A percentile compares a stretch with the other conserved stretches of the same genome.
phyloP scores from a whole-genome alignment of 1,139 yeast genomes.

The Magnusiomyces magnusii region DNA sequence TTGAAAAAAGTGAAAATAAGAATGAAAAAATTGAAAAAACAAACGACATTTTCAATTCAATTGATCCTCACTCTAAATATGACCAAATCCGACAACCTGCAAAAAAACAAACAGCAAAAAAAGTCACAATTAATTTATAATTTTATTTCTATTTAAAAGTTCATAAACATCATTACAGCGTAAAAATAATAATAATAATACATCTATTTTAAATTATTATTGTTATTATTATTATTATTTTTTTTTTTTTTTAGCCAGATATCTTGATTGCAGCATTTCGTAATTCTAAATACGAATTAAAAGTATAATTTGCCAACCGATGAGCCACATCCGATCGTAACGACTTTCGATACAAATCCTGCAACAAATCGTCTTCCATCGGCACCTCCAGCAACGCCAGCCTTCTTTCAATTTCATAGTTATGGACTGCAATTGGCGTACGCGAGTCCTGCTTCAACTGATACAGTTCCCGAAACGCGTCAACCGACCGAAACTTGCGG shows the following conservation, averaged over 20 bases:
- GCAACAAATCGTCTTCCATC: conserved; percentile 12
- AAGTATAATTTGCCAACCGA: conserved; percentile 1
- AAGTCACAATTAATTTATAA: neutral
- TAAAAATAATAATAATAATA: neutral
- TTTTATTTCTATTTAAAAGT: neutral
- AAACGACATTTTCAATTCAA: neutral
- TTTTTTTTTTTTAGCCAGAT: neutral
- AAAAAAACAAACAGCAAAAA: neutral
- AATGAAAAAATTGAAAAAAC: neutral
- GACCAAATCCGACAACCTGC: neutral
- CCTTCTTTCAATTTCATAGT: conserved; percentile 7
- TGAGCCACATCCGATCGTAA: conserved; percentile 2
- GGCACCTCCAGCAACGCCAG: conserved; percentile 10
- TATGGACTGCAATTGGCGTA: conserved; percentile 5
- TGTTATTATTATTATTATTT: neutral
- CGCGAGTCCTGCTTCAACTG: conserved; percentile 3
- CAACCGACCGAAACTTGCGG: conserved; percentile 9
- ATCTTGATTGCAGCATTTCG: conserved; percentile 3
- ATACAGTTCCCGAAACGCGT: conserved; percentile 11
- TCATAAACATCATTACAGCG: neutral
- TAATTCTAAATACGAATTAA: conserved; percentile 5
- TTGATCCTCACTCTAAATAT: neutral
- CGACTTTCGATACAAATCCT: conserved; percentile 11
- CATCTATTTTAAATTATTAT: neutral
- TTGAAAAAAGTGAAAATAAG: neutral